Base-by-base conservation (phyloP, 768 basidiomycete genomes). In the Tremella fuciformis region DNA sequence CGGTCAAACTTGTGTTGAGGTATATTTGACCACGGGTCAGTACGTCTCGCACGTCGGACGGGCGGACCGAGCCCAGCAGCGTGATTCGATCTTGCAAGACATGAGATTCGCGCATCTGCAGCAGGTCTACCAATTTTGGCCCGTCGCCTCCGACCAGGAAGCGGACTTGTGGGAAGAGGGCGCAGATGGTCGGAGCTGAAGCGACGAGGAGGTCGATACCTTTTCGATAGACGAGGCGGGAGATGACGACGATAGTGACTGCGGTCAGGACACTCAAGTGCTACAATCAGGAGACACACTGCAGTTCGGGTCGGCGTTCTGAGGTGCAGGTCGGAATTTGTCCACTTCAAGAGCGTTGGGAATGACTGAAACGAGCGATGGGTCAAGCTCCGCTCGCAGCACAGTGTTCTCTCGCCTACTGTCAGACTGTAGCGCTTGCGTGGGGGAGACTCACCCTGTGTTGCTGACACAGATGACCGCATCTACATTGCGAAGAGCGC, bases 381-480 rank as follows among this genome's bases (percentile, higher is more conserved):
- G 83, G 29, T 86, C 87, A 1, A 96, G 78, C 44, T 88, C 82
- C 1, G 88, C 91, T 4, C 96, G 82, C 1, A 99, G 82, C 2
- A 93, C 89, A 0, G 93, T 98, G 63, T 98, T 99, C 79, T 98
- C 96, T n/a, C 93, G 90, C 22, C 94, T 97, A 18, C 42, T 48
- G 40, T 56, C 40, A 59, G 60, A 39, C 34, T 22, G 44, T 22
- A 6, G 13, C 41, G 24, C 1, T 18, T 21, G 15, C 24, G 34
- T 34, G 3, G 48, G 21, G 16, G 26, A 7, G 1, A 64, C 84
- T 53, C 71, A 91, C 94, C 94, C 91, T 0, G 93, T 97, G 77
- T 98, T 88, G 8, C 91, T 94, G 49, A 98, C 96, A 66, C 92
- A 97, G 22, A 98, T 92, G 1, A 89, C 90, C 0, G 87, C 91